These are phyloP conservation scores for Stylosanthes scabra DNA, from an alignment of 331 rosid species.

Conservation along the genomic window DNA sequence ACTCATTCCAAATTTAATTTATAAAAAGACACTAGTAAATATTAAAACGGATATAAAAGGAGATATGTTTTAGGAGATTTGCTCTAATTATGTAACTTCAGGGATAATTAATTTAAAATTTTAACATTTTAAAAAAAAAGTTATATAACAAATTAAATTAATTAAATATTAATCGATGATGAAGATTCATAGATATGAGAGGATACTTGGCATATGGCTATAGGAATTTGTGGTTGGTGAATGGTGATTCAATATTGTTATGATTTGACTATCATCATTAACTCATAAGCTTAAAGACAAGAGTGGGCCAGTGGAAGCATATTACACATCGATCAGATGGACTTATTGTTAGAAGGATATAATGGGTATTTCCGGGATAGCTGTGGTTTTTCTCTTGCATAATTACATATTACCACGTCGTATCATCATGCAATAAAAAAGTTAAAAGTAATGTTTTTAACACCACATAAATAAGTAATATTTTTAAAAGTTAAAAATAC, in stretches of 20 bases:
- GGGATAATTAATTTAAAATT: no score
- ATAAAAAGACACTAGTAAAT: no score
- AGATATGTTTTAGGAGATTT: no score
- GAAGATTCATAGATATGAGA: background rate
- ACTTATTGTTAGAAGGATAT: no score
- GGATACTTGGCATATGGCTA: background rate
- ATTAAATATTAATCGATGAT: no score
- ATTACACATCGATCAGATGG: background rate
- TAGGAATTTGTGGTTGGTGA: background rate
- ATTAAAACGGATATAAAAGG: no score
- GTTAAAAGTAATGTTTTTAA: background rate
- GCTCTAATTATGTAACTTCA: no score
- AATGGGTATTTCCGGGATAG: background rate
- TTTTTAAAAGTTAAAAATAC: background rate
- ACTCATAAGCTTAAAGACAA: background rate
- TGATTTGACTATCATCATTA: constrained; percentile 23
- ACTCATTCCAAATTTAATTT: no score
- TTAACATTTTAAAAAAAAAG: no score
- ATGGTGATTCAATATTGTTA: constrained; percentile 31
- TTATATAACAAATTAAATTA: no score
- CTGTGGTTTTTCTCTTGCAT: background rate
- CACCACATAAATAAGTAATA: background rate
- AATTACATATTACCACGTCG: constrained; percentile 17
- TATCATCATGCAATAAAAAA: background rate
- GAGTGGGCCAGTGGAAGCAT: background rate